Conservation (phyloP, 441 rosid genomes). For the Aleurites moluccanus region DNA sequence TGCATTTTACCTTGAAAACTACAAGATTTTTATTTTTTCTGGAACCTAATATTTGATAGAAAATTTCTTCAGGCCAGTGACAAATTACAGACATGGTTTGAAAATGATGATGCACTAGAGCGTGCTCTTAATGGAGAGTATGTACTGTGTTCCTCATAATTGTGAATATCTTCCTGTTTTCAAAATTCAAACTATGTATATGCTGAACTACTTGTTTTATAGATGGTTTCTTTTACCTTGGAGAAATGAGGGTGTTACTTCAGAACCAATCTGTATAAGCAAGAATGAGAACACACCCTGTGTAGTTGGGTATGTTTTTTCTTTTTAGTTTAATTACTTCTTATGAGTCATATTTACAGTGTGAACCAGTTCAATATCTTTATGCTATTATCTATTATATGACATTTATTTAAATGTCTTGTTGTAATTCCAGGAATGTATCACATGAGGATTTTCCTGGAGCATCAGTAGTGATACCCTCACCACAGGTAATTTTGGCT, state of each 20-base stretch:
- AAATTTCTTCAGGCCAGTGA: slow-evolving; percentile 61
- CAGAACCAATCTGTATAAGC: slow-evolving; percentile 50
- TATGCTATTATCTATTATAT: not conserved
- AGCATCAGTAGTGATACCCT: slow-evolving; percentile 50
- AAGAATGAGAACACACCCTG: slow-evolving; percentile 59
- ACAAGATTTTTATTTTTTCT: not conserved
- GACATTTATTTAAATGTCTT: not conserved
- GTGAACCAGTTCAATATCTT: not conserved
- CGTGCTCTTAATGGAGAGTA: slow-evolving; percentile 84
- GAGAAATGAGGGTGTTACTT: slow-evolving; percentile 43
- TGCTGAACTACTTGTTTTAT: slow-evolving; percentile 11
- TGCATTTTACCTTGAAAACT: not conserved
- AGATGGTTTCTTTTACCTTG: slow-evolving; percentile 81
- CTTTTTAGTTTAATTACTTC: not conserved
- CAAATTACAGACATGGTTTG: slow-evolving; percentile 70
- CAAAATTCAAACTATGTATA: not conserved
- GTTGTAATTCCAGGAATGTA: slow-evolving; percentile 50
- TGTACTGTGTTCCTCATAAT: slow-evolving; percentile 26
- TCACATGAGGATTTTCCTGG: slow-evolving; percentile 51
- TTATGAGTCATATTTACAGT: not conserved
- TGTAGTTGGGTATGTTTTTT: slow-evolving; percentile 60
- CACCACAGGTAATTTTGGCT: slow-evolving; percentile 50
- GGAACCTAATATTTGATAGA: slow-evolving; percentile 16
- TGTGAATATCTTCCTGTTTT: not conserved
- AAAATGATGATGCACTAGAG: slow-evolving; percentile 78